Percentiles rank a stretch among this genome's conserved stretches.
phyloP scores from a whole-genome alignment of 2,329 filamentous ascomycete genomes.

The Trichophyton schoenleinii region DNA sequence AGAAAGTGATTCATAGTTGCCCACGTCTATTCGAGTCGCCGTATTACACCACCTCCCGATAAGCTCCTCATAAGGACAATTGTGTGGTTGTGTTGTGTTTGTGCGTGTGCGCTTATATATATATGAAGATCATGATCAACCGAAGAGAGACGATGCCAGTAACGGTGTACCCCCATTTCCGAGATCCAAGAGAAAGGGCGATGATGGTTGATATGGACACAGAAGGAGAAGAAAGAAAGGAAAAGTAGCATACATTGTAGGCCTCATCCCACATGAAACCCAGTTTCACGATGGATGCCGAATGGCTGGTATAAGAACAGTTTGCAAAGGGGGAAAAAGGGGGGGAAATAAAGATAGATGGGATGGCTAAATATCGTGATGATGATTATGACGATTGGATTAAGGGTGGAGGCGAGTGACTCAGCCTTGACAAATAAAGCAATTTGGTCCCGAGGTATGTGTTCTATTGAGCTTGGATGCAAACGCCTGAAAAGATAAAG shows the following conservation, averaged over 20 bases:
- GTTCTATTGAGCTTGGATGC: not conserved
- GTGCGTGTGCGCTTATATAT: not conserved
- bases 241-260: conserved; percentile 6
- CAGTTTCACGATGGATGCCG: not conserved
- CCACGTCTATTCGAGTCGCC: not conserved
- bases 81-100: not conserved
- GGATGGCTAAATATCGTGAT: not conserved
- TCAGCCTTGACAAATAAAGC: not conserved
- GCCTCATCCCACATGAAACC: not conserved
- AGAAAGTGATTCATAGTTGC: not conserved
- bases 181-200: not conserved
- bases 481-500: not conserved
- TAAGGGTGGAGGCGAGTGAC: not conserved
- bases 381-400: too few relatives aligned
- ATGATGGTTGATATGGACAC: conserved; percentile 8
- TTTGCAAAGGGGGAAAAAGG: not conserved
- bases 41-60: not conserved
- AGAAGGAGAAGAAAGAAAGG: conserved; percentile 11
- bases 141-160: conserved; percentile 10
- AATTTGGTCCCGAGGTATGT: too few relatives aligned
- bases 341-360: not conserved
- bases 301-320: not conserved
- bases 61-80: not conserved
- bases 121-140: conserved; percentile 1
- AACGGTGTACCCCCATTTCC: not conserved